These are phyloP conservation scores for Polytrichum commune DNA, from an alignment of 225 moss, liverwort and hornwort genomes.

Conservation along the genomic window DNA sequence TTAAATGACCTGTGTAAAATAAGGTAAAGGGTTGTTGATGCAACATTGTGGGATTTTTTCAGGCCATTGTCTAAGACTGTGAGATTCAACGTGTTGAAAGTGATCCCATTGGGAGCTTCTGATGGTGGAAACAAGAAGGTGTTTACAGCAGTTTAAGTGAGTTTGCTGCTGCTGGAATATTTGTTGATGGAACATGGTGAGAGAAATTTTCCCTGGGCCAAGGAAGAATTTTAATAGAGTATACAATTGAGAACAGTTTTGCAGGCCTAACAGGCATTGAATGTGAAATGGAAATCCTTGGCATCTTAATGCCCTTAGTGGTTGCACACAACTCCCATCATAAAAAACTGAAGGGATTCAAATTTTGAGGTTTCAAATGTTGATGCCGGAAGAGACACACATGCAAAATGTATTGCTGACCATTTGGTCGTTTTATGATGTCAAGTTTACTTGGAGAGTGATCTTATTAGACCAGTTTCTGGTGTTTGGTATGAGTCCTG, in stretches of 20 bases:
- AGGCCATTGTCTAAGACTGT: slow-evolving; percentile 42
- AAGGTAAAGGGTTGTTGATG: too few species aligned
- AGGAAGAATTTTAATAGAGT: too few species aligned
- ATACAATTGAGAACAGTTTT: neutral
- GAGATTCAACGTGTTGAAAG: slow-evolving; percentile 42
- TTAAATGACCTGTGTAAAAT: too few species aligned
- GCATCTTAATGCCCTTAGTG: neutral
- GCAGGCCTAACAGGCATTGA: neutral
- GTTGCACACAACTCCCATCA: too few species aligned
- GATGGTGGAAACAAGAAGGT: slow-evolving; percentile 47
- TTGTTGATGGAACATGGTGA: neutral
- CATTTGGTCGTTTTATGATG: too few species aligned
- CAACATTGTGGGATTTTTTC: neutral
- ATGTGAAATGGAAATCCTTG: neutral
- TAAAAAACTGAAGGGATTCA: too few species aligned
- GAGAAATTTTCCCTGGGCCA: neutral
- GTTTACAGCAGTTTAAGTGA: slow-evolving; percentile 23
- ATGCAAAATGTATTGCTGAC: too few species aligned
- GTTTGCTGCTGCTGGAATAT: neutral
- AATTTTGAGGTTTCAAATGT: too few species aligned
- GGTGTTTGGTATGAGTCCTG: too few species aligned
- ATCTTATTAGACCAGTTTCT: too few species aligned
- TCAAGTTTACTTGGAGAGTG: too few species aligned
- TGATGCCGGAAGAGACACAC: too few species aligned
- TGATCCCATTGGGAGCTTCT: slow-evolving; percentile 37